Conservation (phyloP, 2,329 filamentous ascomycete species). For the Ceratocystis harringtonii region DNA sequence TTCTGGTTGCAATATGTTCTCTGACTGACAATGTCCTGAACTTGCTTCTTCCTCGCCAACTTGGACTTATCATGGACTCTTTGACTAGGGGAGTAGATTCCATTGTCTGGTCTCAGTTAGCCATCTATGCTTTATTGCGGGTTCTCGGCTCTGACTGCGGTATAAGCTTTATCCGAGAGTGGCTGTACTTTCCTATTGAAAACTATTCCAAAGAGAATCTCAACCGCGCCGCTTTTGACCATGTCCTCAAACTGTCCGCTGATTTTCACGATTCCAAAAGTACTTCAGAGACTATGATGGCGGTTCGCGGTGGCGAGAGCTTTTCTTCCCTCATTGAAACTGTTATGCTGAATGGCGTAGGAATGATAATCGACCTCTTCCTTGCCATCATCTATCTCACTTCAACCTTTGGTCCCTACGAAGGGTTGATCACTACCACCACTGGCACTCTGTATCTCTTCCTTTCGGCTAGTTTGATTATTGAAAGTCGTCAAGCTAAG, state of each 20-base stretch:
- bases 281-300: constrained; percentile 42
- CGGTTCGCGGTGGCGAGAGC: constrained; percentile 38
- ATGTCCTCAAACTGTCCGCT: constrained; percentile 45
- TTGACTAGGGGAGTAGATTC: constrained; percentile 37
- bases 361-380: constrained; percentile 45
- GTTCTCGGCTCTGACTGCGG: constrained; percentile 41
- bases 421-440: constrained; percentile 46
- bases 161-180: constrained; percentile 37
- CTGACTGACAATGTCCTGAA: constrained; percentile 58
- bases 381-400: constrained; percentile 47
- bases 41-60: constrained; percentile 63
- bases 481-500: constrained; percentile 34
- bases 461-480: constrained; percentile 37
- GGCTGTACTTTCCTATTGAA: constrained; percentile 44
- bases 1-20: constrained; percentile 52
- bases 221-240: constrained; percentile 40
- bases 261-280: constrained; percentile 48
- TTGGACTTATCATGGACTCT: constrained; percentile 63
- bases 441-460: constrained; percentile 42
- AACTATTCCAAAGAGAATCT: constrained; percentile 41
- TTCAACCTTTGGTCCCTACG: constrained; percentile 43
- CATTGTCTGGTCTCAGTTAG: constrained; percentile 38
- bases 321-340: constrained; percentile 43
- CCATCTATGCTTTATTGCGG: constrained; percentile 36
- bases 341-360: constrained; percentile 41